These are phyloP conservation scores for Diaporthe citriasiana DNA, from an alignment of 2,329 filamentous ascomycete genomes.

Conservation along the genomic window DNA sequence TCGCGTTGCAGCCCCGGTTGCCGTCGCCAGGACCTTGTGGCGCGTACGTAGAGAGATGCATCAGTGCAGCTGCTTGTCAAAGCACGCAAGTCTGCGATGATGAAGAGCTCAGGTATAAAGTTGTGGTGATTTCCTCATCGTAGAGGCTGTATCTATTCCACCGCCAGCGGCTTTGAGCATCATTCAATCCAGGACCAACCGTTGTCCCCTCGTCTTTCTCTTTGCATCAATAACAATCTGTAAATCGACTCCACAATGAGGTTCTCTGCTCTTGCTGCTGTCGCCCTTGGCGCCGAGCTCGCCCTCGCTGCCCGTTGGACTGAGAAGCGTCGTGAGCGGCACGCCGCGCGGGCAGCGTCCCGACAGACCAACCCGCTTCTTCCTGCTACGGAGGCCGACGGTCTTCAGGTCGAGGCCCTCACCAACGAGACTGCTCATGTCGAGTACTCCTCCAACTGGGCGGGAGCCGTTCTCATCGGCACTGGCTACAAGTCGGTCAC, in stretches of 20 bases:
- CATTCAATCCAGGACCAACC: neutral
- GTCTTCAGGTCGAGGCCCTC: constrained; percentile 28
- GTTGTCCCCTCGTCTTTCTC: neutral
- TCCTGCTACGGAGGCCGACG: constrained; percentile 35
- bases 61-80: neutral
- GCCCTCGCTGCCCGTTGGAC: constrained; percentile 39
- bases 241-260: constrained; percentile 35
- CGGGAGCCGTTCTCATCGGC: constrained; percentile 67
- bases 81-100: neutral
- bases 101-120: constrained; percentile 18
- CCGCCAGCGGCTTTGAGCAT: constrained; percentile 29
- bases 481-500: constrained; percentile 66
- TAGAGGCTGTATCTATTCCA: neutral
- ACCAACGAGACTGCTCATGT: constrained; percentile 39
- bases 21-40: neutral
- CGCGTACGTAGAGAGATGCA: neutral
- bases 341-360: constrained; percentile 32
- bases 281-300: constrained; percentile 33
- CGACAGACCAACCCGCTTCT: constrained; percentile 33
- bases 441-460: constrained; percentile 62
- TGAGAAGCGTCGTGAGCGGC: constrained; percentile 38
- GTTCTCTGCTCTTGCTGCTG: constrained; percentile 25
- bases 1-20: constrained; percentile 12
- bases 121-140: neutral
- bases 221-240: neutral